phyloP scores from a whole-genome alignment of 2,329 filamentous ascomycete genomes.

The Apiospora aurea region DNA sequence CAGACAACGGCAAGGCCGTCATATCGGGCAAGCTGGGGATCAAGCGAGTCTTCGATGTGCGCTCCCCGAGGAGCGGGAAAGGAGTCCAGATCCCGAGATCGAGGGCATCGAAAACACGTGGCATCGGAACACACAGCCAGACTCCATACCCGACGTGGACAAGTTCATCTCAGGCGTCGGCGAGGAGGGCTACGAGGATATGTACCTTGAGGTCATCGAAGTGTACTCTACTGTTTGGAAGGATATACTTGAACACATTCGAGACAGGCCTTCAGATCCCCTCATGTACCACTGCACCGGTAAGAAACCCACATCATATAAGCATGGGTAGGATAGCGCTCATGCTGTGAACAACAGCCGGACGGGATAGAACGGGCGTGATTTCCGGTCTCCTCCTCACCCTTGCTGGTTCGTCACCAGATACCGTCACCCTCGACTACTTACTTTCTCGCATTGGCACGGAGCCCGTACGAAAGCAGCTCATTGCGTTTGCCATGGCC shows the following conservation, averaged over 20 bases:
- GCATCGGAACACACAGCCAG: slow-evolving; percentile 44
- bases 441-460: slow-evolving; percentile 61
- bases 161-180: slow-evolving; percentile 55
- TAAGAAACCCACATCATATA: slow-evolving; percentile 33
- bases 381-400: slow-evolving; percentile 57
- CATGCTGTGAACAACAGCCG: slow-evolving; percentile 45
- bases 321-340: slow-evolving; percentile 11
- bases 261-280: slow-evolving; percentile 52
- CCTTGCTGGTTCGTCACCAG: slow-evolving; percentile 54
- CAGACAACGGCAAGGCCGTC: slow-evolving; percentile 45
- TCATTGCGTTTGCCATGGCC: slow-evolving; percentile 51
- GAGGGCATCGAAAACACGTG: slow-evolving; percentile 55
- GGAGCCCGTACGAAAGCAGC: slow-evolving; percentile 57
- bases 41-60: slow-evolving; percentile 59
- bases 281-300: slow-evolving; percentile 64
- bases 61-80: slow-evolving; percentile 52
- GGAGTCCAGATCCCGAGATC: slow-evolving; percentile 52
- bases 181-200: slow-evolving; percentile 50
- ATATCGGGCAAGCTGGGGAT: slow-evolving; percentile 48
- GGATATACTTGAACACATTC: slow-evolving; percentile 55
- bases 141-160: slow-evolving; percentile 46
- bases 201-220: slow-evolving; percentile 56
- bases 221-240: slow-evolving; percentile 51
- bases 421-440: slow-evolving; percentile 56
- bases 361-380: slow-evolving; percentile 62